Conservation (phyloP, 768 basidiomycete species). For the Lepiota brunneoincarnata region DNA sequence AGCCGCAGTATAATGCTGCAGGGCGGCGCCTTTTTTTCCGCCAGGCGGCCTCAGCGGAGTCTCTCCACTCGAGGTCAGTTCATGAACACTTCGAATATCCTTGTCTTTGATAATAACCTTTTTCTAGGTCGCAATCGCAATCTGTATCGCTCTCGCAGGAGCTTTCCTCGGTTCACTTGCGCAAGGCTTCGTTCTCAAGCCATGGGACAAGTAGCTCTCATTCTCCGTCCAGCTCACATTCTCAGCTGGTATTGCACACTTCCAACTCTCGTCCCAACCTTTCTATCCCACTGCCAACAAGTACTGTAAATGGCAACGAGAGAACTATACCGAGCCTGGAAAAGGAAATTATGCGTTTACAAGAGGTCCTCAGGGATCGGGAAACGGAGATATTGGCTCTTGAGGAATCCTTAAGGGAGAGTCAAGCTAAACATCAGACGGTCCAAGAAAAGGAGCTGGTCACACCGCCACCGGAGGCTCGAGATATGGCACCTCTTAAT, state of each 20-base stretch:
- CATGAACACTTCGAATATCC: background rate
- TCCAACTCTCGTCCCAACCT: conserved; percentile 45
- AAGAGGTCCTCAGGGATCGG: conserved; percentile 86
- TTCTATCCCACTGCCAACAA: conserved; percentile 47
- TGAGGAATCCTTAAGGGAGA: conserved; percentile 52
- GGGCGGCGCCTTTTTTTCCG: conserved; percentile 81
- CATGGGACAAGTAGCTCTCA: conserved; percentile 65
- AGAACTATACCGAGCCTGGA: conserved; percentile 85
- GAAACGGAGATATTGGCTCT: conserved; percentile 86
- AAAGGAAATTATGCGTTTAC: conserved; percentile 93
- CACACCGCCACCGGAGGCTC: conserved; percentile 20
- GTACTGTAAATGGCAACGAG: conserved; percentile 41
- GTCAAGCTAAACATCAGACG: conserved; percentile 21
- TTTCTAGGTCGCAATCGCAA: conserved; percentile 80
- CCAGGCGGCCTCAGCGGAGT: conserved; percentile 84
- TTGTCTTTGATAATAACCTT: conserved; percentile 13
- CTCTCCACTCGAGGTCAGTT: conserved; percentile 78
- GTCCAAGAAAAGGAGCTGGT: conserved; percentile 2
- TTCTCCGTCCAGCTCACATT: conserved; percentile 60
- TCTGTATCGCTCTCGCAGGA: conserved; percentile 98
- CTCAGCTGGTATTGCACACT: conserved; percentile 52
- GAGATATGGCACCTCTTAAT: conserved; percentile 19
- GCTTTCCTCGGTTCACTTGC: conserved; percentile 84
- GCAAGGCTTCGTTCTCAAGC: conserved; percentile 78
- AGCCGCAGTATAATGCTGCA: conserved; percentile 45